Evolutionary conservation across 805 yeast genomes (phyloP), one percentile per base, ranked within the genome.

Genomic region (Yarrowia phangngaensis): DNA sequence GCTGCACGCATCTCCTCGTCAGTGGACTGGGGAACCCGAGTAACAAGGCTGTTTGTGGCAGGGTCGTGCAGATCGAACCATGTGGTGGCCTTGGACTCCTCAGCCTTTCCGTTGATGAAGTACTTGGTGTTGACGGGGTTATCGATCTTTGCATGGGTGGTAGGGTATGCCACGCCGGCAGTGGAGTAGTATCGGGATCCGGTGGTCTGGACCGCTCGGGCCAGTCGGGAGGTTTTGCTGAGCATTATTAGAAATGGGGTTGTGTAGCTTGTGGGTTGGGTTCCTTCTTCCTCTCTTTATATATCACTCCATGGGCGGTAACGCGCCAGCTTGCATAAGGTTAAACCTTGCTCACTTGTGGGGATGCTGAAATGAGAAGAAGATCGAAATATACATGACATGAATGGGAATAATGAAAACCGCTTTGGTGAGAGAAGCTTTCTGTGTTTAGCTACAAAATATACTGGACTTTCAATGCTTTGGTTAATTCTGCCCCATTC

Each of bases 11-110:
- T 68, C 64, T 82, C 90, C 47, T 68, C 74, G 6, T 73, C 75
- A 13, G 90, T 82, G 29, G 78, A 71, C 66, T 82, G 88, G 6
- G 90, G 89, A 17, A 82, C 88, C 56, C 74, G 71, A 22, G 83
- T 71, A 30, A 83, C 78, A 36, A 81, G 75, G 55, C 69, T 60
- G 64, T 81, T 75, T 49, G 90, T 82, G 51, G 89, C 84, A 16
- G 90, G 90, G 62, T 82, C 90, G 62, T 72, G 78, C 49, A 83
- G 72, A 54, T 81, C 86, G 58, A 73, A 78, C 87, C 87, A 75
- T 53, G 70, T 70, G 11, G 66, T 57, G 6, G 84, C 66, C 43
- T 70, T 71, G 19, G 78, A 71, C 54, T 71, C 68, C 53, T 74
- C 65, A 50, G 75, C 68, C 63, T 75, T 53, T 60, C 78, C 78